Conservation (phyloP, 2,329 filamentous ascomycete species). For the Davidsoniella australis region DNA sequence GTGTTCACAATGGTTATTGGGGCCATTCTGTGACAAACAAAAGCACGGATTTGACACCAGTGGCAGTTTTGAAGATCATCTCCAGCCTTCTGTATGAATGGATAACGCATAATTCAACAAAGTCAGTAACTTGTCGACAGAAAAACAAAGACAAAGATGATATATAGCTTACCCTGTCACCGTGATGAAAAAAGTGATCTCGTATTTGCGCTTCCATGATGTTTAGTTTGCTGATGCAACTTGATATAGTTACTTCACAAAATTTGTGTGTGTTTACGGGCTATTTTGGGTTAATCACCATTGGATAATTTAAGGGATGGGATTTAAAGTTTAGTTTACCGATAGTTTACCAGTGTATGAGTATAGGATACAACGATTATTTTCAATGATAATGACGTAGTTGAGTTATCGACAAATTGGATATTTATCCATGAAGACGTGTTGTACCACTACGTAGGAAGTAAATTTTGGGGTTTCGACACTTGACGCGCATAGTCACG, state of each 20-base stretch:
- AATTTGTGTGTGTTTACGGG: not conserved
- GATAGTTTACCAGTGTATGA: too few species aligned
- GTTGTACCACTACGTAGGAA: too few species aligned
- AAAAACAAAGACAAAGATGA: not conserved
- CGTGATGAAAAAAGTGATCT: slow-evolving; percentile 34
- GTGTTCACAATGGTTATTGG: slow-evolving; percentile 50
- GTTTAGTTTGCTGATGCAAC: not conserved
- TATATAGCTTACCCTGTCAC: slow-evolving; percentile 18
- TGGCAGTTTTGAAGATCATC: slow-evolving; percentile 33
- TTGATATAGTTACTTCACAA: not conserved
- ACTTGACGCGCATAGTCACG: too few species aligned
- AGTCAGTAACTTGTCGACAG: not conserved
- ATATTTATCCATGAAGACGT: too few species aligned
- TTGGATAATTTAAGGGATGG: too few species aligned
- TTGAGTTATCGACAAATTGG: too few species aligned
- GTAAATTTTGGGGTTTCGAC: too few species aligned
- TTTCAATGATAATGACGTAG: too few species aligned
- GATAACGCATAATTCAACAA: not conserved
- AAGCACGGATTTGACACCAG: slow-evolving; percentile 42
- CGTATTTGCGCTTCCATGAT: slow-evolving; percentile 30
- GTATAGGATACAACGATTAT: too few species aligned
- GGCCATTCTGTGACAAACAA: slow-evolving; percentile 28
- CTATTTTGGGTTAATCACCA: too few species aligned
- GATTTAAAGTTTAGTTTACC: too few species aligned
- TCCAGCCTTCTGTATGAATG: slow-evolving; percentile 18